Conservation (phyloP, 305 asterid species). For the Solanum chacoense region DNA sequence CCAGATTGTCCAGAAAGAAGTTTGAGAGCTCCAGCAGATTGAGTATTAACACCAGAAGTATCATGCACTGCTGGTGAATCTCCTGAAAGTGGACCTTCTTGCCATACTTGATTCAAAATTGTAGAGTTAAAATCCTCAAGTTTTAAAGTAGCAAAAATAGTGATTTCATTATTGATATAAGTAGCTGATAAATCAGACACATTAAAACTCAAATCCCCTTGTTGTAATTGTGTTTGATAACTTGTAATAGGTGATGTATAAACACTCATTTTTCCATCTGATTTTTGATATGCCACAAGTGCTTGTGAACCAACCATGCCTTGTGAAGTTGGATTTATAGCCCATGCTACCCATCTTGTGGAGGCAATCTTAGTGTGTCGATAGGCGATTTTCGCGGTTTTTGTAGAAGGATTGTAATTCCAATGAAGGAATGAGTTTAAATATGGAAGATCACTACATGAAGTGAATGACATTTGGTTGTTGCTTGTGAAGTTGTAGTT, state of each 20-base stretch:
- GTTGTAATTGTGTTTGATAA: constrained; percentile 43
- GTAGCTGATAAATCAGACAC: constrained; percentile 61
- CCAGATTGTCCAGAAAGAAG: constrained; percentile 55
- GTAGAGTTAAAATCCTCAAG: constrained; percentile 47
- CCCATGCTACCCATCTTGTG: constrained; percentile 86
- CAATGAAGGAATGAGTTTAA: constrained; percentile 78
- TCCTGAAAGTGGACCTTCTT: constrained; percentile 69
- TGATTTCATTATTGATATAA: constrained; percentile 33
- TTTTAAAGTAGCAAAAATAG: constrained; percentile 53
- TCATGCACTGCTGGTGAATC: constrained; percentile 50
- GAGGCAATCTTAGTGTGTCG: constrained; percentile 39
- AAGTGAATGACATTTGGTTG: constrained; percentile 31
- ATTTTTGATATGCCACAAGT: constrained; percentile 58
- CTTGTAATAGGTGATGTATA: constrained; percentile 51
- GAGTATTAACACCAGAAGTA: constrained; percentile 46
- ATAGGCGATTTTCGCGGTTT: constrained; percentile 45
- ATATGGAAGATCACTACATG: constrained; percentile 59
- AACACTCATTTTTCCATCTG: constrained; percentile 70
- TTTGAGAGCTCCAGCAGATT: constrained; percentile 45
- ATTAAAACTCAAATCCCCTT: constrained; percentile 61
- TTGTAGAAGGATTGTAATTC: constrained; percentile 43
- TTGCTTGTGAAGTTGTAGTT: constrained; percentile 51
- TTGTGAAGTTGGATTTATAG: constrained; percentile 44
- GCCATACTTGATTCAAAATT: constrained; percentile 75
- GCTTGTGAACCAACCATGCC: constrained; percentile 89